These are phyloP conservation scores for Aspergillus nanangensis DNA, from an alignment of 495 filamentous ascomycete species.

Conservation along the genomic window DNA sequence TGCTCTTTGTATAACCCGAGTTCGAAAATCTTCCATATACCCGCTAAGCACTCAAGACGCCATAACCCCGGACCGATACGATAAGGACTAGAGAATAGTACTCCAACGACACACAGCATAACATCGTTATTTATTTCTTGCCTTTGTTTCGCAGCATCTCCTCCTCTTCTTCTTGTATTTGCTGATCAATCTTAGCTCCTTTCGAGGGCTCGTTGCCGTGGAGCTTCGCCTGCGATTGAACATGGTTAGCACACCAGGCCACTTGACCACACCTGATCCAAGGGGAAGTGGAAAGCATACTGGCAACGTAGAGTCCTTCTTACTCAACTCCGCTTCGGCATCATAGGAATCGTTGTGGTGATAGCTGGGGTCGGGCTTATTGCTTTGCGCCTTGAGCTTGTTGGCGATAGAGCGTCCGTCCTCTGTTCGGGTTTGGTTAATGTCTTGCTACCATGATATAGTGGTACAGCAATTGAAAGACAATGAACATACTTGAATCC, in stretches of 20 bases:
- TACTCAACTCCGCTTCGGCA: constrained; percentile 50
- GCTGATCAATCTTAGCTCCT: constrained; percentile 67
- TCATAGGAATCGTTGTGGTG: constrained; percentile 37
- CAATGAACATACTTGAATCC: constrained; percentile 65
- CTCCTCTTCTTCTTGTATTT: constrained; percentile 67
- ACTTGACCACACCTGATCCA: no score
- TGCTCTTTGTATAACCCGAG: no score
- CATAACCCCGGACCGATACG: background rate
- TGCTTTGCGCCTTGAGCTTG: constrained; percentile 59
- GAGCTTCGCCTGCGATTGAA: constrained; percentile 52
- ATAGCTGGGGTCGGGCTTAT: constrained; percentile 28
- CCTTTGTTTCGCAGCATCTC: constrained; percentile 60
- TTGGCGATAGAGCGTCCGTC: constrained; percentile 78
- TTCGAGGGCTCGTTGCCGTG: constrained; percentile 69
- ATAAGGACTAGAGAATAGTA: background rate
- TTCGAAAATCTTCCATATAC: no score
- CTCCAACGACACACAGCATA: background rate
- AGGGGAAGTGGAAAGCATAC: no score
- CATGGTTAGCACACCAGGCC: no score
- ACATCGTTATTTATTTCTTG: constrained; percentile 31
- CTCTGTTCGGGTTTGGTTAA: constrained; percentile 46
- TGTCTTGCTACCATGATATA: background rate
- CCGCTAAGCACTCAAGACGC: background rate
- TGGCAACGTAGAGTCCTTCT: constrained; percentile 64
- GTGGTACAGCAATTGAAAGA: no score